Evolutionary conservation across 352 stramenopile species (phyloP), one percentile per base, ranked within the genome.

Genomic region (Poterioochromonas sp.): DNA sequence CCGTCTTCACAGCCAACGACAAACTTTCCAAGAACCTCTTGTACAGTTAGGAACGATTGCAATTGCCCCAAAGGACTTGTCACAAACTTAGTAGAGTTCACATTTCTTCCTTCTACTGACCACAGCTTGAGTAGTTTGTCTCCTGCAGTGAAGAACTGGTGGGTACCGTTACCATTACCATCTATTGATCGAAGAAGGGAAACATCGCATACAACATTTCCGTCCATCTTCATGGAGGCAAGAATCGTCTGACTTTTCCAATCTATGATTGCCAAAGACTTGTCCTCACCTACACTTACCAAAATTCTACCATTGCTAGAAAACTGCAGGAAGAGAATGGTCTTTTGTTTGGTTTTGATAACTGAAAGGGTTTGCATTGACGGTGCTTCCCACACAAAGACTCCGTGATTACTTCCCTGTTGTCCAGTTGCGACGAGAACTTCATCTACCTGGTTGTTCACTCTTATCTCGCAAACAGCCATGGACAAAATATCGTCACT

Each of bases 401-500:
- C 18, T n/a, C n/a, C n/a, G 22, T 74, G 51, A 1, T 37, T 37
- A 3, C 12, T 34, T n/a, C 39, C 65, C 5, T 58, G 20, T 54
- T 74, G 65, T 32, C 65, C 65, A 39, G 65, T 74, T 22, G 41
- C 65, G 11, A 74, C 43, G 11, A 71, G 41, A n/a, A 47, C 26
- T 44, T 40, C 8, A 26, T 58, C 47, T 26, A 58, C 47, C 47
- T 26, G 26, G 41, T 44, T 47, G 32, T 22, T 47, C 32, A 8
- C 32, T 44, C 41, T 43, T 5, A 32, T 3, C 39, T 71, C 62
- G 40, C 32, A 54, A 53, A 54, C 15, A 44, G 40, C 39, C 40
- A 74, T 51, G 1, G 65, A 90, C 8, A 93, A 84, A n/a, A 90
- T 82, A 51, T 92, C 87, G 60, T 94, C 90, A 26, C 85, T 90